A percentile compares a stretch with the other conserved stretches of the same genome.
Conservation (phyloP, 2,329 filamentous ascomycete species). For the Calonectria leucothoes region DNA sequence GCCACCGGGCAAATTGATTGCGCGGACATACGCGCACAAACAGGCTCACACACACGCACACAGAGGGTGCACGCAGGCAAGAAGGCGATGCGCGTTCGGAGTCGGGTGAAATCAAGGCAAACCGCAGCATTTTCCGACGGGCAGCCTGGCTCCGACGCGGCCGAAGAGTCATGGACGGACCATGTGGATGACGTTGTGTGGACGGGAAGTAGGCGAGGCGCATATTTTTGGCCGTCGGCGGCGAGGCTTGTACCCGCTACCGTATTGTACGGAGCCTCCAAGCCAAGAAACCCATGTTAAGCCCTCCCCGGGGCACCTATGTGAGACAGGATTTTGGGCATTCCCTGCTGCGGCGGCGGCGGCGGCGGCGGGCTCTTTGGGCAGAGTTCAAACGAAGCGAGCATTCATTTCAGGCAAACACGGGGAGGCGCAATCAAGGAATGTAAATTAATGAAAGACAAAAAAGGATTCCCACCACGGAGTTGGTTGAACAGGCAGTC, state of each 20-base stretch:
- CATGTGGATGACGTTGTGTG: not conserved
- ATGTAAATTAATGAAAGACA: not conserved
- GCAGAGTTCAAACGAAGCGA: not conserved
- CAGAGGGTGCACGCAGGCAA: not conserved
- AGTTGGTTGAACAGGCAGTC: conserved; percentile 10
- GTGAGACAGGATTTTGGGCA: not conserved
- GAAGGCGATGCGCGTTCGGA: not conserved
- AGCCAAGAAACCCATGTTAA: not conserved
- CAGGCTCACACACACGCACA: not conserved
- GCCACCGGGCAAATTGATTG: conserved; percentile 13
- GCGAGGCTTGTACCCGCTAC: not conserved
- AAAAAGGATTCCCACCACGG: not conserved
- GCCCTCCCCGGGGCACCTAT: not conserved
- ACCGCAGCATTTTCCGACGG: not conserved
- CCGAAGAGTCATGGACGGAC: not conserved
- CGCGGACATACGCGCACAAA: not conserved
- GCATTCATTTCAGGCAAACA: conserved; percentile 9
- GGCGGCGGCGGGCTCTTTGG: not conserved
- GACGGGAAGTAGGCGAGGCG: not conserved
- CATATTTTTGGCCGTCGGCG: conserved; percentile 8
- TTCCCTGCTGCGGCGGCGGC: not conserved
- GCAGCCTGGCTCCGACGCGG: not conserved
- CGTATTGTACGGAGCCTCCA: not conserved
- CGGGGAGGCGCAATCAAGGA: not conserved
- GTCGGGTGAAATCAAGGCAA: not conserved